Percentiles rank a stretch among this genome's conserved stretches.
Conservation (phyloP, 2,329 filamentous ascomycete genomes). For the Sporothrix phasma region DNA sequence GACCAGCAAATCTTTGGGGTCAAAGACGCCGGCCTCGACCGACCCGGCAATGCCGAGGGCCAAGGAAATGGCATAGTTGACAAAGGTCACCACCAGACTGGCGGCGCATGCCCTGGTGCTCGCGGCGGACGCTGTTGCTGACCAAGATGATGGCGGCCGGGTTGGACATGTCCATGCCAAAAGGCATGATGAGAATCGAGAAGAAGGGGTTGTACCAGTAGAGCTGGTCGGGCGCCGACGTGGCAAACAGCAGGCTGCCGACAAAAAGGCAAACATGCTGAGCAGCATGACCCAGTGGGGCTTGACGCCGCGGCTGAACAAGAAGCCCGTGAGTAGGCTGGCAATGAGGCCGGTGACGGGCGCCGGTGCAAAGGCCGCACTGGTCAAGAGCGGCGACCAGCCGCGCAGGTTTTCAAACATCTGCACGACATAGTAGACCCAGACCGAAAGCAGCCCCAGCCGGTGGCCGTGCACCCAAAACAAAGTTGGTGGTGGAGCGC, state of each 20-base stretch:
- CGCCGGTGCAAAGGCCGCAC: constrained; percentile 36
- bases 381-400: constrained; percentile 33
- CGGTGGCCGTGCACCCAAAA: constrained; percentile 37
- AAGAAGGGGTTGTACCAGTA: constrained; percentile 59
- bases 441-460: constrained; percentile 35
- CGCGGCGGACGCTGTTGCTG: constrained; percentile 38
- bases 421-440: constrained; percentile 32
- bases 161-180: constrained; percentile 58
- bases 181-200: constrained; percentile 46
- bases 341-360: constrained; percentile 36
- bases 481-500: constrained; percentile 36
- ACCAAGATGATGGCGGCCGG: constrained; percentile 53
- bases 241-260: constrained; percentile 35
- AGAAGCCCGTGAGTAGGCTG: constrained; percentile 33
- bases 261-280: constrained; percentile 34
- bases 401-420: constrained; percentile 29
- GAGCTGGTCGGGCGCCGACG: constrained; percentile 42
- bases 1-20: constrained; percentile 22
- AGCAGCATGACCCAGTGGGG: constrained; percentile 35
- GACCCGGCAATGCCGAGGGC: constrained; percentile 58
- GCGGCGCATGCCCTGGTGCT: constrained; percentile 39
- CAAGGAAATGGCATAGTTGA: constrained; percentile 60
- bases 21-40: constrained; percentile 38
- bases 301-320: constrained; percentile 30
- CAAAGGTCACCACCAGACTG: constrained; percentile 51